These are phyloP conservation scores for Pichia deserticola DNA, from an alignment of 805 yeast genomes.

Conservation along the genomic window DNA sequence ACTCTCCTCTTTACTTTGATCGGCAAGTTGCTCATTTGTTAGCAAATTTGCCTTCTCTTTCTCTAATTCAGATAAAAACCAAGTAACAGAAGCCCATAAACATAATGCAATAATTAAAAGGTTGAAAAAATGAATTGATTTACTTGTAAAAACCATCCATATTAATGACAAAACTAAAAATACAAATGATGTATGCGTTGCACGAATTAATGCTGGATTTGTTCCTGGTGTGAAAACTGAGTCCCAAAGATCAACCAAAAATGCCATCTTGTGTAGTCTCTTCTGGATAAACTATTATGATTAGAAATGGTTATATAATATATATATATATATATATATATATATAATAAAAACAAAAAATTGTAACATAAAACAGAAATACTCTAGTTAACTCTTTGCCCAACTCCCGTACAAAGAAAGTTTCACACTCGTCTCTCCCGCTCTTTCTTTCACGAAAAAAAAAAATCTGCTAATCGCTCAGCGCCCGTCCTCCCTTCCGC, in stretches of 20 bases:
- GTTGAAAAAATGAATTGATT: slow-evolving; percentile 60
- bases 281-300: too few relatives aligned
- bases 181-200: slow-evolving; percentile 80
- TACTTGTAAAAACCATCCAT: slow-evolving; percentile 51
- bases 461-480: too few relatives aligned
- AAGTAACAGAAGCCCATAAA: slow-evolving; percentile 74
- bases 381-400: too few relatives aligned
- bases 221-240: slow-evolving; percentile 91
- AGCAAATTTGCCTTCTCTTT: slow-evolving; percentile 35
- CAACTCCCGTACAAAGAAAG: too few relatives aligned
- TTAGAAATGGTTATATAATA: too few relatives aligned
- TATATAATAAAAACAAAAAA: too few relatives aligned
- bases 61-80: slow-evolving; percentile 76
- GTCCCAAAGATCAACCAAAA: slow-evolving; percentile 72
- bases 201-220: slow-evolving; percentile 78
- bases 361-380: too few relatives aligned
- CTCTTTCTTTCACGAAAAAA: too few relatives aligned
- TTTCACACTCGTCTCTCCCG: too few relatives aligned
- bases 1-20: slow-evolving; percentile 4
- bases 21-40: slow-evolving; percentile 34
- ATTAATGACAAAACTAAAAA: slow-evolving; percentile 51
- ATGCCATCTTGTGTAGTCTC: slow-evolving; percentile 13
- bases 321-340: too few relatives aligned
- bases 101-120: slow-evolving; percentile 36
- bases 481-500: too few relatives aligned